Percentiles rank a stretch among this genome's conserved stretches.
phyloP scores from a whole-genome alignment of 345 rosid species.

The Psidium guajava region DNA sequence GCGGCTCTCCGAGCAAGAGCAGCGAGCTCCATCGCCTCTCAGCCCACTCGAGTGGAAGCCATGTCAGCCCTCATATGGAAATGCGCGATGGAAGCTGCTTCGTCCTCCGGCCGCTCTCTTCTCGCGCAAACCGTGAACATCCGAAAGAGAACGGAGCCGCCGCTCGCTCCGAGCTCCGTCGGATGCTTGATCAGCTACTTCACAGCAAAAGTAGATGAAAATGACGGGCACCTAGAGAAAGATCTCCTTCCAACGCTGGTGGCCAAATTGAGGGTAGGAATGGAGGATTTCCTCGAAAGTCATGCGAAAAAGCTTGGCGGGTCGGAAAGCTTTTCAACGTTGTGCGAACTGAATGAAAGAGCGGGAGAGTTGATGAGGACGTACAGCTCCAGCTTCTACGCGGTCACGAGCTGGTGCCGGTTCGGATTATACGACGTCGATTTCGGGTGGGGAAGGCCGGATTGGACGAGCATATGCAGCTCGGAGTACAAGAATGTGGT shows the following conservation, averaged over 20 bases:
- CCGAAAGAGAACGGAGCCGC: not conserved
- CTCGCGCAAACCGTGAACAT: conserved; percentile 1
- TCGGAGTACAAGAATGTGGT: not conserved
- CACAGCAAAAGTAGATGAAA: not conserved
- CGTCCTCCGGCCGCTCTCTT: not conserved
- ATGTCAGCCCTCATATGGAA: conserved; percentile 4
- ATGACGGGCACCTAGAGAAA: not conserved
- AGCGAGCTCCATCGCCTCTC: not conserved
- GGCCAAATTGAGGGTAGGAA: not conserved
- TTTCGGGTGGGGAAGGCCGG: conserved; percentile 21
- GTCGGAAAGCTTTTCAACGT: not conserved
- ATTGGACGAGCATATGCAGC: not conserved
- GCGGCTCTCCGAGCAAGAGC: not conserved
- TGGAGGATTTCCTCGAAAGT: not conserved
- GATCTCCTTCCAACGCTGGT: not conserved
- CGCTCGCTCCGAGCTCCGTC: not conserved
- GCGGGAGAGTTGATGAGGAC: not conserved
- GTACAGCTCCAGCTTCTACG: not conserved
- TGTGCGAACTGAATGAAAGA: not conserved
- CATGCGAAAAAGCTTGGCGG: not conserved
- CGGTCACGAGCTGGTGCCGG: conserved; percentile 5
- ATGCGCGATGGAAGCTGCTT: not conserved
- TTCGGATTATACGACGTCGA: conserved; percentile 5
- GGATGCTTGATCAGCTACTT: not conserved
- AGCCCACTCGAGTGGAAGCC: conserved; percentile 7